Evolutionary conservation across 1,284 basidiomycete genomes (phyloP), one percentile per base, ranked within the genome.

Genomic region (Naganishia cerealis): DNA sequence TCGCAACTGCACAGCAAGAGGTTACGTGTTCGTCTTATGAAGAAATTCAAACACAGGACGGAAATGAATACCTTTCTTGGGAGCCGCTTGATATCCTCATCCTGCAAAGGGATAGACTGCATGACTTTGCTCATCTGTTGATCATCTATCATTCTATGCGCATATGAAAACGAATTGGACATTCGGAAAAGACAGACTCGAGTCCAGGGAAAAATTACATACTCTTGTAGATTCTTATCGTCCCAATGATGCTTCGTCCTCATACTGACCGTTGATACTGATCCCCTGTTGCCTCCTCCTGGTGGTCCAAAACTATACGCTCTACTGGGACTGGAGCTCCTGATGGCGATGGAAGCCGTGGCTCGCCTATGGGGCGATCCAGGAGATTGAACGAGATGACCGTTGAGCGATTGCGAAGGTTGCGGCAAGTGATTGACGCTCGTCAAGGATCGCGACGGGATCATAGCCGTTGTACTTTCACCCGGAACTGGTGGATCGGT

Each of bases 51-150:
- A 10, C 33, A n/a, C n/a, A 33, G 21, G n/a, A 38, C 21, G 6
- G 15, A 21, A 50, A 5, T 24, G n/a, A 57, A 58, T 42, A 79
- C 79, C 73, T 81, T 80, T 62, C 68, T 75, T 0, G 75, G 76
- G 12, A 75, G 68, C 33, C 70, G 68, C 57, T 73, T 74, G 42
- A 80, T 78, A 36, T 77, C 75, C 3, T 73, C 70, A 3, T 77
- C 77, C 0, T 65, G 68, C 1, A 76, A 65, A 1, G 75, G 76
- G 16, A 80, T 67, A 21, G 65, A 70, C 4, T 74, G 68, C 70
- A 81, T 80, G 21, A 72, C 63, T n/a, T 70, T 57, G 46, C 73
- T 75, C 36, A 75, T 71, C 53, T 76, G 72, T 10, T 74, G 66
- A 9, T 71, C 52, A n/a, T 72, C 72, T 26, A 81, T 73, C 56